Evolutionary conservation across 2,329 filamentous ascomycete species (phyloP).

Genomic region (Fusarium proliferatum): DNA sequence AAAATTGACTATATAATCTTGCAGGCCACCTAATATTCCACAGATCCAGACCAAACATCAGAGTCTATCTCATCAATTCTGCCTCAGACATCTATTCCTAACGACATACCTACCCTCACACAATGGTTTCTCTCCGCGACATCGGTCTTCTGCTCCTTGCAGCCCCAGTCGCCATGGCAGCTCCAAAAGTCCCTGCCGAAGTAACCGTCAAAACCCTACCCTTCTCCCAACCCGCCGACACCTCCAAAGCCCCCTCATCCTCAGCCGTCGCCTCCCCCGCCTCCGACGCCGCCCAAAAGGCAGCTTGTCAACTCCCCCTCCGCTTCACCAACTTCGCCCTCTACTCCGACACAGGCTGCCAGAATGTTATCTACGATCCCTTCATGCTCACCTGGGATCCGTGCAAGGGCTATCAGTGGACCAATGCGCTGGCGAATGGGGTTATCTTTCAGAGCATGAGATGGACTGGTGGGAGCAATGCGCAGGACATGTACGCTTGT

Average conservation of each 20-base stretch:
- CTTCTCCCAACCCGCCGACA: background rate
- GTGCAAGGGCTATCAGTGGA: background rate
- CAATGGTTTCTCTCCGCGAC: background rate
- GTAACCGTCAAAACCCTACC: background rate
- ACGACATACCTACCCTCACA: background rate
- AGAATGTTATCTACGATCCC: background rate
- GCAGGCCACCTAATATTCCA: accelerated
- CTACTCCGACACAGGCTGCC: background rate
- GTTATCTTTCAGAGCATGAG: background rate
- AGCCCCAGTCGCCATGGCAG: background rate
- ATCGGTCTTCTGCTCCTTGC: background rate
- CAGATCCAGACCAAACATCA: accelerated
- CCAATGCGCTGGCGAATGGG: background rate
- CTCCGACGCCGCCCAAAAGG: background rate
- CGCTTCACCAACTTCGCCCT: background rate
- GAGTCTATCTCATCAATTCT: background rate
- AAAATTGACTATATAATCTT: accelerated
- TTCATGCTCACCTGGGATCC: background rate
- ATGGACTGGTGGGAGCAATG: background rate
- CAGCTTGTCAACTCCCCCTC: accelerated
- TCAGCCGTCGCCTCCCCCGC: background rate
- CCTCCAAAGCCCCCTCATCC: background rate
- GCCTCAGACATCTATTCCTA: background rate
- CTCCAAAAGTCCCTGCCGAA: background rate
- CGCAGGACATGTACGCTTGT: background rate